Evolutionary conservation across 1,284 basidiomycete genomes (phyloP).

Genomic region (Trametes polyzona): DNA sequence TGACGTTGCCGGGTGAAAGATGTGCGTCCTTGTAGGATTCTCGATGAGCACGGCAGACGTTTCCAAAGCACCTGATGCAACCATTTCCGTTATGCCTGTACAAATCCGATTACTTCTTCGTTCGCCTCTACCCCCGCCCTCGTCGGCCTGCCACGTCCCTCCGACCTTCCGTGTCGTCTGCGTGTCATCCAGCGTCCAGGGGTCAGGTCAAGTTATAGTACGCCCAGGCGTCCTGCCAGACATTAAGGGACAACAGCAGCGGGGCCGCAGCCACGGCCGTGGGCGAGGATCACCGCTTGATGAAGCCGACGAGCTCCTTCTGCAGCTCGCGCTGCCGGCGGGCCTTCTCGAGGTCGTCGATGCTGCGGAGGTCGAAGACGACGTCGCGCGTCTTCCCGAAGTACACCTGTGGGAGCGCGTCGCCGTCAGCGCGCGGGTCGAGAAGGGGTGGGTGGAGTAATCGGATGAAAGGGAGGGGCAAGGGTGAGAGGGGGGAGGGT

Average conservation of each 20-base stretch:
- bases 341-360: constrained; percentile 85
- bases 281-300: constrained; percentile 57
- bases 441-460: neutral
- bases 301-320: constrained; percentile 92
- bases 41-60: neutral
- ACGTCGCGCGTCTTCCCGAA: constrained; percentile 98
- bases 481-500: too few species aligned
- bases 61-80: neutral
- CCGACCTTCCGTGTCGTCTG: neutral
- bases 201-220: too few species aligned
- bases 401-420: constrained; percentile 68
- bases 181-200: too few species aligned
- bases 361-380: constrained; percentile 87
- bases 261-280: neutral
- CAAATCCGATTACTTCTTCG: constrained; percentile 11
- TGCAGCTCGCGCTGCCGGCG: constrained; percentile 85
- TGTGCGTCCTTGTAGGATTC: neutral
- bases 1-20: neutral
- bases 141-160: neutral
- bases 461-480: too few species aligned
- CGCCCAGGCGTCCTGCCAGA: too few species aligned
- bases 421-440: neutral
- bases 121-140: neutral
- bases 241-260: neutral
- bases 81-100: constrained; percentile 7